phyloP scores from a whole-genome alignment of 1,284 basidiomycete genomes.

The Blastosporella zonata region DNA sequence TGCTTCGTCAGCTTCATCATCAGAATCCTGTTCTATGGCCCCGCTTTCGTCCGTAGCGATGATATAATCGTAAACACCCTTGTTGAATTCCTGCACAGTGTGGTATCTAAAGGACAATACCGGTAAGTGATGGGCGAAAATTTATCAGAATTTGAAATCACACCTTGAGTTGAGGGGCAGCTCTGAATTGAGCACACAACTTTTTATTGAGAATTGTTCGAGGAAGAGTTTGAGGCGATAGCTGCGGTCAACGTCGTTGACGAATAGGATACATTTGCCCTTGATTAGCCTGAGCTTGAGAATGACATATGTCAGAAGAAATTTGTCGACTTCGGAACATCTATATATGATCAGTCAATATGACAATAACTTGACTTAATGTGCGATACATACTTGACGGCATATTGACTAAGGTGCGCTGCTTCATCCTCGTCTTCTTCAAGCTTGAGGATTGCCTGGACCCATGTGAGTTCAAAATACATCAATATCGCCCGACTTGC shows the following conservation, averaged over 20 bases:
- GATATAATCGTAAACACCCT: slow-evolving; percentile 97
- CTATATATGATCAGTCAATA: slow-evolving; percentile 33
- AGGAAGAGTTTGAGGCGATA: slow-evolving; percentile 96
- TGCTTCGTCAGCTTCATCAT: slow-evolving; percentile 33
- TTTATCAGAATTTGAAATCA: slow-evolving; percentile 11
- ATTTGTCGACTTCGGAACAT: slow-evolving; percentile 94
- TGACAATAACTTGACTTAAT: background rate
- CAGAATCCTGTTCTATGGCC: slow-evolving; percentile 51
- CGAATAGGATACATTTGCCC: slow-evolving; percentile 96
- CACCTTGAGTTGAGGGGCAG: slow-evolving; percentile 90
- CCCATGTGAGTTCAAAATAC: slow-evolving; percentile 22
- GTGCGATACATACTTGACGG: slow-evolving; percentile 53
- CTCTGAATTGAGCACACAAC: slow-evolving; percentile 96
- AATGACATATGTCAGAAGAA: slow-evolving; percentile 91
- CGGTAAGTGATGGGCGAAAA: background rate
- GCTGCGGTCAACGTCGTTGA: slow-evolving; percentile 94
- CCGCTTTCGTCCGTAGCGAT: slow-evolving; percentile 94
- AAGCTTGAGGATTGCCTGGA: slow-evolving; percentile 77
- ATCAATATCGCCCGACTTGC: slow-evolving; percentile 31
- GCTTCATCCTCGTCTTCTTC: slow-evolving; percentile 85
- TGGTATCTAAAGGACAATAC: slow-evolving; percentile 66
- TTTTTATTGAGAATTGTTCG: slow-evolving; percentile 96
- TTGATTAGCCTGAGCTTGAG: slow-evolving; percentile 92
- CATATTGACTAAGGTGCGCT: slow-evolving; percentile 82
- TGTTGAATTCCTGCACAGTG: slow-evolving; percentile 98